Evolutionary conservation across 768 basidiomycete species (phyloP), one percentile per base, ranked within the genome.

Genomic region (Suillus brevipes): DNA sequence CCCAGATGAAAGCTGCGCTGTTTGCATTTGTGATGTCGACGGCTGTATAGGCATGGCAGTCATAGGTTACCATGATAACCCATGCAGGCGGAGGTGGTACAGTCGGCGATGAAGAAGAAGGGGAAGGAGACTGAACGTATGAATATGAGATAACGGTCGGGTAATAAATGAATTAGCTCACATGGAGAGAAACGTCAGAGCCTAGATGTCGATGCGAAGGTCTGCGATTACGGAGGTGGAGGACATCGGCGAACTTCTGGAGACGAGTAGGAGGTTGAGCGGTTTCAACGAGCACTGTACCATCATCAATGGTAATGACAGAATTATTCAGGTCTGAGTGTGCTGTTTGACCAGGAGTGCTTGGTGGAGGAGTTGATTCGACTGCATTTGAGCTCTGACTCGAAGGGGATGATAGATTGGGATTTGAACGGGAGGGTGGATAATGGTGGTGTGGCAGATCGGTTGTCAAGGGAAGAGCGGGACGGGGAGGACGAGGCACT

Each of bases 41-140:
- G 28, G 85, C 81, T 57, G 84, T 84, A 76, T 88, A 89, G 65
- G 87, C 84, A 67, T 92, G 91, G n/a, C 89, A 87, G 74, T 93
- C 91, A 36, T 83, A 79, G 23, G 92, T 93, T 65, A 90, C 92
- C 65, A 90, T 84, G 69, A 91, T 88, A 53, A 78, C 63, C 49
- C 69, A 70, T 23, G 71, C 69, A 61, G 77, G 79, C 40, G 80
- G 80, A 37, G 80, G 60, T 49, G 75, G 66, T 23, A 77, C 42
- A 9, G 63, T 68, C 4, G 77, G 68, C 12, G 76, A 68, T 49
- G 71, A 69, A 50, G 68, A 72, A 52, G 73, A 73, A 31, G 71
- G 72, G 52, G 78, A 74, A 14, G 78, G 71, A 42, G 74, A 70
- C 72, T 78, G 67, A 42, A 68, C 64, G 63, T 60, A 52, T 20